Evolutionary conservation across 768 basidiomycete genomes (phyloP).

Genomic region (Pleurotus pulmonarius): DNA sequence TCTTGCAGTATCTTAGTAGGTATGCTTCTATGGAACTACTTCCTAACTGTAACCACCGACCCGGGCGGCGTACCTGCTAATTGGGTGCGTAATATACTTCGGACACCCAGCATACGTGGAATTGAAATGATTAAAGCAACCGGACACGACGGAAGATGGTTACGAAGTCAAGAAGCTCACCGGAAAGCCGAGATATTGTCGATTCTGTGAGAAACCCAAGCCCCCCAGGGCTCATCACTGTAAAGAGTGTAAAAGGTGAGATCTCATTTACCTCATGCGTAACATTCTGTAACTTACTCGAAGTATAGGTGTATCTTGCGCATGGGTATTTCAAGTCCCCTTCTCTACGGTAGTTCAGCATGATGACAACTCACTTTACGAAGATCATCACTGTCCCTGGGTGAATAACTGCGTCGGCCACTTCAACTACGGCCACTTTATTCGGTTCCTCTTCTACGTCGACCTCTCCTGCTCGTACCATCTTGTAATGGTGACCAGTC

Average conservation of each 20-base stretch:
- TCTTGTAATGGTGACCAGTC: constrained; percentile 70
- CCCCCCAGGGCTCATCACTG: constrained; percentile 94
- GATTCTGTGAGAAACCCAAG: constrained; percentile 81
- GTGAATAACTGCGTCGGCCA: constrained; percentile 94
- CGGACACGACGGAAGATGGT: constrained; percentile 64
- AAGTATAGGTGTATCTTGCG: constrained; percentile 71
- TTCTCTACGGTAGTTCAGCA: neutral
- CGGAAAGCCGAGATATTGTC: constrained; percentile 79
- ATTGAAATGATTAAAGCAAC: constrained; percentile 47
- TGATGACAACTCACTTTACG: neutral
- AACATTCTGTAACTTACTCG: neutral
- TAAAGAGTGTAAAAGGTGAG: constrained; percentile 76
- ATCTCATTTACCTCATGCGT: constrained; percentile 3
- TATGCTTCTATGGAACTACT: constrained; percentile 87
- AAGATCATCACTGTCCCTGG: constrained; percentile 93
- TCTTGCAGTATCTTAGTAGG: constrained; percentile 61
- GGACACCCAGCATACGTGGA: too few relatives aligned
- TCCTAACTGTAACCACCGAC: constrained; percentile 74
- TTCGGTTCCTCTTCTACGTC: constrained; percentile 91
- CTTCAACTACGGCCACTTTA: constrained; percentile 83
- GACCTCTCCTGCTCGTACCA: constrained; percentile 90
- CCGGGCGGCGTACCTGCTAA: constrained; percentile 77
- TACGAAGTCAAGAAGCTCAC: constrained; percentile 91
- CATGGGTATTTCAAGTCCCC: constrained; percentile 61
- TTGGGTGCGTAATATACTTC: constrained; percentile 52